Percentiles rank a stretch among this genome's conserved stretches.
Conservation (phyloP, 2,329 filamentous ascomycete species). For the Thelonectria olida region DNA sequence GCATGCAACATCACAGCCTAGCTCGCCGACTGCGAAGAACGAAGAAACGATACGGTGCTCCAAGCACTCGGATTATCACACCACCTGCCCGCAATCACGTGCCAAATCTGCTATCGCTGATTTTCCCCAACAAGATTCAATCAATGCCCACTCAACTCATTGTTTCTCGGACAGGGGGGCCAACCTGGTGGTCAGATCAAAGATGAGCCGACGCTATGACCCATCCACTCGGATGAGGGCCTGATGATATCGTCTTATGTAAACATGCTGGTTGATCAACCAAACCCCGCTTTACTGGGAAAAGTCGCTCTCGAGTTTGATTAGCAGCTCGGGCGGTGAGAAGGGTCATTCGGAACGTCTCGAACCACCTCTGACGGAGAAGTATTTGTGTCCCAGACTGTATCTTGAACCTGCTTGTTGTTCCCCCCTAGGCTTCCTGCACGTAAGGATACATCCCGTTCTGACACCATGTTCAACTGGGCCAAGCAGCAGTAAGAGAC, state of each 20-base stretch:
- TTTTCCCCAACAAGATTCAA: no score
- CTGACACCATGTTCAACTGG: slow-evolving; percentile 85
- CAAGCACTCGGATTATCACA: no score
- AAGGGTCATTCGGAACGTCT: neutral
- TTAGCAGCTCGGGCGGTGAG: neutral
- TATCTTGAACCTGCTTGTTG: neutral
- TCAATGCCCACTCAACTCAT: no score
- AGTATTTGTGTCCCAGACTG: neutral
- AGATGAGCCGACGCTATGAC: neutral
- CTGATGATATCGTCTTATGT: neutral
- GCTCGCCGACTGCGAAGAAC: no score
- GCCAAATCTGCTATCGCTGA: no score
- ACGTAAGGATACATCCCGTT: neutral
- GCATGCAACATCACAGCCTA: no score
- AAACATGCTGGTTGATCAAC: neutral
- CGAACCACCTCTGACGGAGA: neutral
- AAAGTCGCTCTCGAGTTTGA: neutral
- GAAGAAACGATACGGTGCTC: no score
- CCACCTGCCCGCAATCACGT: no score
- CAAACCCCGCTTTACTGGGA: neutral
- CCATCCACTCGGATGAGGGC: neutral
- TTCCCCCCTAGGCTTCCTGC: neutral
- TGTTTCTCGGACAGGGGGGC: neutral
- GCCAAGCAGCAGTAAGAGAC: slow-evolving; percentile 83
- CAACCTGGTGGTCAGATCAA: neutral